Evolutionary conservation across 805 yeast species (phyloP).

Genomic region (Candida ipomoeae): DNA sequence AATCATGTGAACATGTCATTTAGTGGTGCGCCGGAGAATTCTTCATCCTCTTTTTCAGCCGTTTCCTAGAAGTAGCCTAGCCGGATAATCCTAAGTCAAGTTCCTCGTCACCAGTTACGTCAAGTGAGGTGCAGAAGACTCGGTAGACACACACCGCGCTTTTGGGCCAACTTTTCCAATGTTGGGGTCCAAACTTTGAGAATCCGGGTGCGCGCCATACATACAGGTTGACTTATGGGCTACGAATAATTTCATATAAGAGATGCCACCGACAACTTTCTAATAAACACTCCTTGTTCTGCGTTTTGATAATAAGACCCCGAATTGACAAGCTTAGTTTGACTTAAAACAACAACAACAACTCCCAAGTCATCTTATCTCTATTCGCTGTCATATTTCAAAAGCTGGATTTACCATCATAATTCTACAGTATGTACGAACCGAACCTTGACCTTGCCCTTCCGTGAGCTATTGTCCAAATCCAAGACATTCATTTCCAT

Average conservation of each 20-base stretch:
- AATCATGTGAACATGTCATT: no score
- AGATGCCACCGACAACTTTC: constrained; percentile 5
- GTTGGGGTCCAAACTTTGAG: constrained; percentile 16
- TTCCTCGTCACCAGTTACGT: constrained; percentile 11
- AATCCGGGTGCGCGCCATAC: constrained; percentile 6
- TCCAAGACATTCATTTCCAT: background rate
- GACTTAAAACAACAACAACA: constrained; percentile 10
- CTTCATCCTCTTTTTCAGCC: background rate
- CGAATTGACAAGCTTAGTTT: background rate
- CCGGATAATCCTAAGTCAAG: background rate
- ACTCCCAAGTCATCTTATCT: constrained; percentile 3
- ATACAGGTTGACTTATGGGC: constrained; percentile 7
- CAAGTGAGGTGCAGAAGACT: constrained; percentile 16
- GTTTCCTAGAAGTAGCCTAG: no score
- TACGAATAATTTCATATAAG: constrained; percentile 12
- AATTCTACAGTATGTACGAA: constrained; percentile 11
- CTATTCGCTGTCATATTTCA: constrained; percentile 4
- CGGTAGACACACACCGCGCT: constrained; percentile 13
- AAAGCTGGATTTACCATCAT: constrained; percentile 3
- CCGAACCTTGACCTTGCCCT: background rate
- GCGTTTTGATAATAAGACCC: constrained; percentile 1
- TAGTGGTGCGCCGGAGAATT: no score
- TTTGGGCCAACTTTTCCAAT: constrained; percentile 20
- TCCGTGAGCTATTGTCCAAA: background rate
- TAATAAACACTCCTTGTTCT: background rate